Percentiles rank a stretch among this genome's conserved stretches.
Evolutionary conservation across 73 alveolate genomes (phyloP).

Genomic region (Paramecium caudatum): DNA sequence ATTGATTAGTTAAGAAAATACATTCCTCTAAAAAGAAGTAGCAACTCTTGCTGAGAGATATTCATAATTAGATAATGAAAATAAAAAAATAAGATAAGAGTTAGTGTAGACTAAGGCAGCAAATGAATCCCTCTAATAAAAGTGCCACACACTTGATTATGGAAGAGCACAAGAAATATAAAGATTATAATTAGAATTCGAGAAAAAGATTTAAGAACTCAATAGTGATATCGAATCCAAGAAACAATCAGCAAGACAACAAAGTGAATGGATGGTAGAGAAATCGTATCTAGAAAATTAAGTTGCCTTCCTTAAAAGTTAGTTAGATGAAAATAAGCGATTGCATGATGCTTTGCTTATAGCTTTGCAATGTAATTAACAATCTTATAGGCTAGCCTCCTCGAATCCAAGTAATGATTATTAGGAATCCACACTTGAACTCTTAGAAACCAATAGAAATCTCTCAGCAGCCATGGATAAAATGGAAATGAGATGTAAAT

Average conservation of each 20-base stretch:
- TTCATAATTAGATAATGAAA: conserved; percentile 59
- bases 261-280: conserved; percentile 74
- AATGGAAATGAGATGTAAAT: conserved; percentile 80
- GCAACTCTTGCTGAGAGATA: background rate
- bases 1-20: conserved; percentile 54
- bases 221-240: conserved; percentile 71
- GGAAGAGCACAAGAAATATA: conserved; percentile 63
- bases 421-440: conserved; percentile 64
- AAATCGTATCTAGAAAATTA: conserved; percentile 73
- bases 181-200: conserved; percentile 68
- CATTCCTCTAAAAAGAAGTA: conserved; percentile 57
- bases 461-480: conserved; percentile 80
- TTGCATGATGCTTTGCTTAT: conserved; percentile 75
- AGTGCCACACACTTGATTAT: conserved; percentile 28
- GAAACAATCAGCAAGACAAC: conserved; percentile 52
- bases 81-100: conserved; percentile 70
- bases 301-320: conserved; percentile 66
- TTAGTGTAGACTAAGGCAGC: conserved; percentile 19
- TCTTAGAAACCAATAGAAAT: conserved; percentile 76
- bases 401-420: conserved; percentile 53
- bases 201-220: conserved; percentile 65
- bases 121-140: conserved; percentile 11
- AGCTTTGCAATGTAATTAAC: conserved; percentile 70
- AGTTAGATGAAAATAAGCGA: conserved; percentile 74
- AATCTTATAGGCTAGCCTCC: background rate